phyloP scores from a whole-genome alignment of 768 basidiomycete genomes.

The Russula griseocarnosa region DNA sequence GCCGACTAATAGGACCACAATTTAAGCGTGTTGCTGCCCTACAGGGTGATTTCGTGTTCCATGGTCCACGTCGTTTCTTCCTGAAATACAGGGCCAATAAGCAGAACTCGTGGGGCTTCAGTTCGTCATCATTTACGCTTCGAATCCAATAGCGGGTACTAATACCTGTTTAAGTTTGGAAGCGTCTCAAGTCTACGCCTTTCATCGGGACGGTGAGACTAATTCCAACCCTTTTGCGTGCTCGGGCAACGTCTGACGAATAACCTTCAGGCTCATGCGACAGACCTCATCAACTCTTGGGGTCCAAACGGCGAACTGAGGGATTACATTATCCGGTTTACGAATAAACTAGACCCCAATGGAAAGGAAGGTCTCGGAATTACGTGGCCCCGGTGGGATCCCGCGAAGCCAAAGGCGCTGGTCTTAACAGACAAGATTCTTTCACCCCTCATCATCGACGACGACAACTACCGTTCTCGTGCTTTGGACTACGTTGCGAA shows the following conservation, averaged over 20 bases:
- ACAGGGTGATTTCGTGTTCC: constrained; percentile 27
- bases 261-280: constrained; percentile 1
- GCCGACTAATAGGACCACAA: constrained; percentile 11
- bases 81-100: constrained; percentile 12
- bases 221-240: background rate
- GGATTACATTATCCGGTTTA: constrained; percentile 26
- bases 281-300: constrained; percentile 21
- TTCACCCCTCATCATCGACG: constrained; percentile 9
- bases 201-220: constrained; percentile 25
- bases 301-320: constrained; percentile 15
- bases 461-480: constrained; percentile 23
- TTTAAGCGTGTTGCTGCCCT: constrained; percentile 26
- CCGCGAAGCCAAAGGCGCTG: constrained; percentile 15
- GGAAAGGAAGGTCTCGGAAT: constrained; percentile 9
- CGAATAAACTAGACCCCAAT: constrained; percentile 26
- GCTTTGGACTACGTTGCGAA: constrained; percentile 18
- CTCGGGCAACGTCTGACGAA: background rate
- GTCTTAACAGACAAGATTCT: constrained; percentile 14
- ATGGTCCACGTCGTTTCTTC: constrained; percentile 25
- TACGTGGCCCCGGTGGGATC: constrained; percentile 25
- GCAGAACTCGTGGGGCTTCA: constrained; percentile 25
- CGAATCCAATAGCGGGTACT: no score
- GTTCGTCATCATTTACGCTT: background rate
- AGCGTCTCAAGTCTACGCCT: constrained; percentile 21
- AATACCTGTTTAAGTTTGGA: constrained; percentile 10